Conservation (phyloP, 164 flowering plant species). For the Paratinospora sagittata region DNA sequence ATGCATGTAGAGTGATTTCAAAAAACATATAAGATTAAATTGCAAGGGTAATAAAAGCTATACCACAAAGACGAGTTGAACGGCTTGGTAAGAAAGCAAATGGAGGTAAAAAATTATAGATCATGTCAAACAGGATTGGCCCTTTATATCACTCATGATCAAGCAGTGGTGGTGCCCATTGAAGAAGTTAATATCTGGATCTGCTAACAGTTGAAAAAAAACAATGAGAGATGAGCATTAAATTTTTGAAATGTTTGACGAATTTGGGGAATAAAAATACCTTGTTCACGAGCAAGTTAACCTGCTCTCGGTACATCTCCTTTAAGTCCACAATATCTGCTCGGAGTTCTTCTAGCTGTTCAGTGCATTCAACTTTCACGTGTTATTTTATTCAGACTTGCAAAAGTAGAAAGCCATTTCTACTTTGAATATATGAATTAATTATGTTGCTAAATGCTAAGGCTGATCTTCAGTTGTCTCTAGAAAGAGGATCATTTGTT, state of each 20-base stretch:
- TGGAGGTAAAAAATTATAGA: not conserved
- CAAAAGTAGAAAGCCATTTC: not conserved
- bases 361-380: conserved; percentile 7
- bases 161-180: conserved; percentile 20
- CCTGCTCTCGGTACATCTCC: conserved; percentile 99
- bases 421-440: too few relatives aligned
- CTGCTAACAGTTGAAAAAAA: conserved; percentile 40
- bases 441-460: too few relatives aligned
- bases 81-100: not conserved
- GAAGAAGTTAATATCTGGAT: conserved; percentile 51
- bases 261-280: conserved; percentile 25
- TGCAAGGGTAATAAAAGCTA: not conserved
- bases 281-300: conserved; percentile 91
- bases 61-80: not conserved
- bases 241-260: not conserved
- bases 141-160: conserved; percentile 1
- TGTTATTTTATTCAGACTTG: not conserved
- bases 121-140: not conserved
- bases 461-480: not conserved
- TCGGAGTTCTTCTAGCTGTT: conserved; percentile 94
- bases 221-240: not conserved
- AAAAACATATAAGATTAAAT: not conserved
- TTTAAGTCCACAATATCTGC: conserved; percentile 89
- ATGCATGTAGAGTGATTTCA: not conserved
- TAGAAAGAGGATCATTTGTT: not conserved